Evolutionary conservation across 192 early-diverging fungal genomes (phyloP), one percentile per base, ranked within the genome.

Genomic region (Lunasporangiospora selenospora): DNA sequence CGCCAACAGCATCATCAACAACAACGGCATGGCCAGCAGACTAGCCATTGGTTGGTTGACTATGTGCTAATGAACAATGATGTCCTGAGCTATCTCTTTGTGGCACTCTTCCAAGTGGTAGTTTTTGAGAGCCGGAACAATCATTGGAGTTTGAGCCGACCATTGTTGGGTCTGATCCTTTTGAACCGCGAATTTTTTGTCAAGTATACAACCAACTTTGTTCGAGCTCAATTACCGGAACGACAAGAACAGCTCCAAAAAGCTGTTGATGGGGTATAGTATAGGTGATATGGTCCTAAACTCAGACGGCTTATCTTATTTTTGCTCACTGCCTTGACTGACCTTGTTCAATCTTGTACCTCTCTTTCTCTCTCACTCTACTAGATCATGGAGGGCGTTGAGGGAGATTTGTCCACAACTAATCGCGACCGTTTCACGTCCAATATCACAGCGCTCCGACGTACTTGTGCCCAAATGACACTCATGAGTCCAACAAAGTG

Each of bases 121-220:
- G 60, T 93, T 37, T 91, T 95, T 61, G 94, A 95, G 58, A 92
- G 92, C 54, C 77, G 83, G 3, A 77, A 81, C 32, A 93, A 92
- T 54, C 85, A 92, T 57, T 95, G 93, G 93, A 86, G 87, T 24
- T 79, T 95, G 33, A 89, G 89, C 31, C 80, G 93, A 33, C 92
- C 95, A 6, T 75, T 96, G 53, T 83, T 95, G 55, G 86, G 85
- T 5, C 59, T 96, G 44, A 88, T 94, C 15, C 67, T 94, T 33
- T 75, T 95, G 55, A 87, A 91, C 58, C 81, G 80, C 61, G 89
- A 88, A 5, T 63, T 58, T 33, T 73, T 58, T 30, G 15, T 18
- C 12, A 61, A 57, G 24, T 73, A 73, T 37, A 62, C 54, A 0
- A 47, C 11, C 8, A 33, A 18, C 1, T 52, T 73, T 37, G 60